Percentiles rank a stretch among this genome's conserved stretches.
These are phyloP conservation scores for Ganoderma lucidum DNA, from an alignment of 1,284 basidiomycete species.

Conservation along the genomic window DNA sequence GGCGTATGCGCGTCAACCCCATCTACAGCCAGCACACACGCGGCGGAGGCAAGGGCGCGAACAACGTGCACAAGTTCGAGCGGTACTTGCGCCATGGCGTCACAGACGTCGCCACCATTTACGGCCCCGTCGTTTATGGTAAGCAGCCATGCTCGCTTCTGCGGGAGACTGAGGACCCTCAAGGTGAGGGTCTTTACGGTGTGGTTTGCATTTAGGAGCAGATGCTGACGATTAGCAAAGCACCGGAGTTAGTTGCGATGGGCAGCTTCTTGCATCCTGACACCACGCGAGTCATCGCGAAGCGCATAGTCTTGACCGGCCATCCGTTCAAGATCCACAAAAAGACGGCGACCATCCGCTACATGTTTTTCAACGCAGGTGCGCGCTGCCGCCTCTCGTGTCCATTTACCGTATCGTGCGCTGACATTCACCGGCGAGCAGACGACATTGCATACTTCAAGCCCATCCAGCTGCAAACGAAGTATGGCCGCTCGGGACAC, in stretches of 20 bases:
- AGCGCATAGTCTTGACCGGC: constrained; percentile 93
- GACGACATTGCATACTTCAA: constrained; percentile 96
- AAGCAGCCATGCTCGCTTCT: constrained; percentile 82
- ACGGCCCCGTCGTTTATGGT: constrained; percentile 92
- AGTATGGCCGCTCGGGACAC: constrained; percentile 92
- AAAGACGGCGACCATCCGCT: constrained; percentile 96
- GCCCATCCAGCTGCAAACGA: constrained; percentile 93
- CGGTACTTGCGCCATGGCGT: constrained; percentile 88
- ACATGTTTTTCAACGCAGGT: constrained; percentile 98
- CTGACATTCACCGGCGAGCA: constrained; percentile 38
- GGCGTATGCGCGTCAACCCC: constrained; percentile 86
- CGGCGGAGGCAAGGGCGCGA: constrained; percentile 89
- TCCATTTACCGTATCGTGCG: background rate
- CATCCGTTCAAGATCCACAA: constrained; percentile 99
- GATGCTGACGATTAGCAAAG: constrained; percentile 46
- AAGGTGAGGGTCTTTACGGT: constrained; percentile 57
- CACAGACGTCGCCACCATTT: constrained; percentile 87
- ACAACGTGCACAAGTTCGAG: constrained; percentile 98
- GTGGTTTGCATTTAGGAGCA: background rate
- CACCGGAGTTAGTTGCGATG: constrained; percentile 88
- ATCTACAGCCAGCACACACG: constrained; percentile 93
- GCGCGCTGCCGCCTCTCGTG: constrained; percentile 33
- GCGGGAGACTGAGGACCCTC: constrained; percentile 67
- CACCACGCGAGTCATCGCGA: constrained; percentile 91
- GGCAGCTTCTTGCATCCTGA: constrained; percentile 91